Percentiles rank a stretch among this genome's conserved stretches.
phyloP scores from a whole-genome alignment of 2,329 filamentous ascomycete species.

The Arthrobotrys conoides region DNA sequence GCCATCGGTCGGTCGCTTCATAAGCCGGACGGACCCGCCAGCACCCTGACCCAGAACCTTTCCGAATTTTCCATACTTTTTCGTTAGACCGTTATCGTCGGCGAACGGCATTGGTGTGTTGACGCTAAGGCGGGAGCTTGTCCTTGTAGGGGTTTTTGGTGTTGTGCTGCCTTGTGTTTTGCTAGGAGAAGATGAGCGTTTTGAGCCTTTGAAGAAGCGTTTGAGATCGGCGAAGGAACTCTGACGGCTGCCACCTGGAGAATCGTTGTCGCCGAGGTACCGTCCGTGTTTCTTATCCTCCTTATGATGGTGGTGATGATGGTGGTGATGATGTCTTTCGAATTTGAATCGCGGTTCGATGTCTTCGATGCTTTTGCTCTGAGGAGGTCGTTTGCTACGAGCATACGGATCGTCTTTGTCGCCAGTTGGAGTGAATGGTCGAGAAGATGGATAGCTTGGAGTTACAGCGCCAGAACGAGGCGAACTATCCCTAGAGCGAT shows the following conservation, averaged over 20 bases:
- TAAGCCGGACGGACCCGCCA: slow-evolving; percentile 90
- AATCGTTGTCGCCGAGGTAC: slow-evolving; percentile 68
- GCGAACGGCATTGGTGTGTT: slow-evolving; percentile 81
- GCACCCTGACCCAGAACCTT: slow-evolving; percentile 94
- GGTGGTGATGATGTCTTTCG: slow-evolving; percentile 74
- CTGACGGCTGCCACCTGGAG: slow-evolving; percentile 71
- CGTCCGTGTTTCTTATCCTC: slow-evolving; percentile 71
- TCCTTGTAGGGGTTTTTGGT: slow-evolving; percentile 70
- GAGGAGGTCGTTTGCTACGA: slow-evolving; percentile 80
- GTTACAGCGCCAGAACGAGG: slow-evolving; percentile 73
- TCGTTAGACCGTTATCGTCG: slow-evolving; percentile 89
- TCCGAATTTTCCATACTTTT: slow-evolving; percentile 95
- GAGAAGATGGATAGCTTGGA: slow-evolving; percentile 76
- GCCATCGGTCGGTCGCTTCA: slow-evolving; percentile 92
- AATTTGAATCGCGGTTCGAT: slow-evolving; percentile 90
- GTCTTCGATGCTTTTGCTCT: slow-evolving; percentile 73
- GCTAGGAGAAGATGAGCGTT: slow-evolving; percentile 74
- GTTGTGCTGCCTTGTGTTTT: slow-evolving; percentile 70
- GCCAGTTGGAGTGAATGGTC: slow-evolving; percentile 82
- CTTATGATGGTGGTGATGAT: slow-evolving; percentile 66
- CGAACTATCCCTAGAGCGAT: slow-evolving; percentile 73
- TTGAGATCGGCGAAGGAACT: slow-evolving; percentile 95
- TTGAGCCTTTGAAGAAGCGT: slow-evolving; percentile 90
- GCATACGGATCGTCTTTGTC: slow-evolving; percentile 89
- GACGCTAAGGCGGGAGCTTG: slow-evolving; percentile 68